A percentile compares a stretch with the other conserved stretches of the same genome.
Evolutionary conservation across 1,284 basidiomycete species (phyloP).

Genomic region (Pulveroboletus sp.): DNA sequence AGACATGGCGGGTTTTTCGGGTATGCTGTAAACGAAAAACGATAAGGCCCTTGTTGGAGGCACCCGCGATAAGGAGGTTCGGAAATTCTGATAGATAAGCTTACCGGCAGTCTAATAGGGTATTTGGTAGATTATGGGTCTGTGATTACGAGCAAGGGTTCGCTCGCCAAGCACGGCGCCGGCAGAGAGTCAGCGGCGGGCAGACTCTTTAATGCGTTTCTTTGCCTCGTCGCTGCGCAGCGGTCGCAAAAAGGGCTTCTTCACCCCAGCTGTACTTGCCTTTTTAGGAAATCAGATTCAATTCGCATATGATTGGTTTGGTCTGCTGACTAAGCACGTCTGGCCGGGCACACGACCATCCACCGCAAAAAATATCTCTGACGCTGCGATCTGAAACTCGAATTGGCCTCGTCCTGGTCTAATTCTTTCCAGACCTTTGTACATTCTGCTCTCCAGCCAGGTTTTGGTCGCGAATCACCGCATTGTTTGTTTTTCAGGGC

Average conservation of each 20-base stretch:
- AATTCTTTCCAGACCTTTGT: too few relatives aligned
- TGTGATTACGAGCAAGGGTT: neutral
- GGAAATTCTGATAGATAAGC: conserved; percentile 35
- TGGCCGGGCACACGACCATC: conserved; percentile 6
- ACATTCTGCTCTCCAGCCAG: too few relatives aligned
- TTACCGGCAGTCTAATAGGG: conserved; percentile 30
- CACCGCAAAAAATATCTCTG: neutral
- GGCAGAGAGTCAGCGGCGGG: neutral
- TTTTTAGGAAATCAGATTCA: conserved; percentile 20
- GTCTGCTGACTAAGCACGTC: conserved; percentile 29
- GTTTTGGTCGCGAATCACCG: too few relatives aligned
- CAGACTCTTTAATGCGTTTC: neutral
- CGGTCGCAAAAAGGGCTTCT: conserved; percentile 3
- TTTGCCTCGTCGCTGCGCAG: conserved; percentile 9
- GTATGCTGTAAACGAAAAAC: conserved; percentile 39
- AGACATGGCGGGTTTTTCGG: conserved; percentile 39
- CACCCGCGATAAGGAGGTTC: conserved; percentile 35
- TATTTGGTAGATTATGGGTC: conserved; percentile 18
- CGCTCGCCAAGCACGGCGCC: neutral
- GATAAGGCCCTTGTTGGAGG: conserved; percentile 30
- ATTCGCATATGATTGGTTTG: conserved; percentile 34
- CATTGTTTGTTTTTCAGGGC: neutral
- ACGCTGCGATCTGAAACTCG: too few relatives aligned
- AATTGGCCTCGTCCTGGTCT: too few relatives aligned
- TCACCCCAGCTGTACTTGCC: conserved; percentile 1